These are phyloP conservation scores for Leccinellum albellum DNA, from an alignment of 768 basidiomycete species.

Conservation along the genomic window DNA sequence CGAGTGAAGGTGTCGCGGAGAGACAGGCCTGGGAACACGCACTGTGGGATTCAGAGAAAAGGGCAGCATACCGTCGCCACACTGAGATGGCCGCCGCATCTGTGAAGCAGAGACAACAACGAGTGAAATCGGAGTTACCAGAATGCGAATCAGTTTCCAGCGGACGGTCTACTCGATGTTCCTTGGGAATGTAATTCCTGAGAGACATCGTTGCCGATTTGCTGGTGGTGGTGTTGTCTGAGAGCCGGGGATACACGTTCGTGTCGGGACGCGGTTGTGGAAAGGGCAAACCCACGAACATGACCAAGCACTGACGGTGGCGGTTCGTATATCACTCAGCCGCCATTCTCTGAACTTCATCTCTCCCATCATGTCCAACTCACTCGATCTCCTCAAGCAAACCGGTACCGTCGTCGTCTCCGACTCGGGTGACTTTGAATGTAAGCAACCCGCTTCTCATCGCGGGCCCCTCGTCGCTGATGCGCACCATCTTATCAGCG, in stretches of 20 bases:
- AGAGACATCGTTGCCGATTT: too few relatives aligned
- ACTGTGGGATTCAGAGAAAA: not conserved
- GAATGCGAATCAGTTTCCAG: too few relatives aligned
- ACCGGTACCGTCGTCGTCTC: constrained; percentile 96
- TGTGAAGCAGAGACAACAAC: not conserved
- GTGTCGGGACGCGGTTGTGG: constrained; percentile 17
- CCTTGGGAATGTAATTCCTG: not conserved
- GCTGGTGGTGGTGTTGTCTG: too few relatives aligned
- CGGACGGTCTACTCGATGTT: not conserved
- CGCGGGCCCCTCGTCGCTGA: constrained; percentile 24
- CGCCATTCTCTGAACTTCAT: not conserved
- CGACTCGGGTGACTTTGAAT: constrained; percentile 95
- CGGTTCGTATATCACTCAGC: constrained; percentile 20
- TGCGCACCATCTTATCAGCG: constrained; percentile 44
- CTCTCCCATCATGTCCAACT: constrained; percentile 64
- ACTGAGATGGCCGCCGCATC: not conserved
- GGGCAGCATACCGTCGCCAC: not conserved
- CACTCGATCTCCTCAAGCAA: constrained; percentile 80
- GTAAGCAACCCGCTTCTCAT: constrained; percentile 33
- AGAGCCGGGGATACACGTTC: constrained; percentile 13
- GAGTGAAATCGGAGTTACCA: not conserved
- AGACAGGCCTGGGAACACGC: not conserved
- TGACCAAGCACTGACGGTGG: constrained; percentile 19
- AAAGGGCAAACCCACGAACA: not conserved
- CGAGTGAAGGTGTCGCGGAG: not conserved